A percentile compares a stretch with the other conserved stretches of the same genome.
Evolutionary conservation across 306 rosid genomes (phyloP).

Genomic region (Vigna mungo): DNA sequence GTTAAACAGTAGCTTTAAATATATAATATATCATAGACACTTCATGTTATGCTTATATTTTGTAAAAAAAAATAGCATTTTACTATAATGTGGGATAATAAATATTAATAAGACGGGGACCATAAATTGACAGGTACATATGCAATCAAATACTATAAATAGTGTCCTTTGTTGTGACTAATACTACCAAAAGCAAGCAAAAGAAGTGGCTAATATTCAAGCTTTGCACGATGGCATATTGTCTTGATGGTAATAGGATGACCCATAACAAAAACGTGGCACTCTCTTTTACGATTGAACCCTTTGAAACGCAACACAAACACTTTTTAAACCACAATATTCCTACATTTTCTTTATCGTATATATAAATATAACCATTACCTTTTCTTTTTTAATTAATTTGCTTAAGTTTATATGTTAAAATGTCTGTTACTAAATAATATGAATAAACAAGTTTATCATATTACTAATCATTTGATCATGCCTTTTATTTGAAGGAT

Average conservation of each 20-base stretch:
- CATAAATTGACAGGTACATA: neutral
- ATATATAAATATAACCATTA: too few relatives aligned
- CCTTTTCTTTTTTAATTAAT: too few relatives aligned
- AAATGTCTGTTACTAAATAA: too few relatives aligned
- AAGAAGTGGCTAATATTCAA: neutral
- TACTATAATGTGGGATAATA: neutral
- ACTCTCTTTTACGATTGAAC: neutral
- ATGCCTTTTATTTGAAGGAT: too few relatives aligned
- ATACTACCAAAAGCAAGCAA: slow-evolving; percentile 14
- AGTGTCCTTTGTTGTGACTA: neutral
- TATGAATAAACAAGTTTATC: too few relatives aligned
- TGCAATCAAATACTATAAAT: neutral
- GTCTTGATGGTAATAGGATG: neutral
- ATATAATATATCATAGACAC: too few relatives aligned
- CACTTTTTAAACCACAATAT: too few relatives aligned
- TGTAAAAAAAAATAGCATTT: neutral
- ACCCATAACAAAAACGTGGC: neutral
- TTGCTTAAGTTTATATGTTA: too few relatives aligned
- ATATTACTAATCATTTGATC: too few relatives aligned
- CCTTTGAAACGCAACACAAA: neutral
- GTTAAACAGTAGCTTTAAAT: too few relatives aligned
- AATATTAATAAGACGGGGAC: neutral
- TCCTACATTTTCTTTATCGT: too few relatives aligned
- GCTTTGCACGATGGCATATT: neutral
- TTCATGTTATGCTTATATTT: too few relatives aligned